Percentiles rank a stretch among this genome's conserved stretches.
Evolutionary conservation across 495 filamentous ascomycete genomes (phyloP).

Genomic region (Gamarada debralockiae): DNA sequence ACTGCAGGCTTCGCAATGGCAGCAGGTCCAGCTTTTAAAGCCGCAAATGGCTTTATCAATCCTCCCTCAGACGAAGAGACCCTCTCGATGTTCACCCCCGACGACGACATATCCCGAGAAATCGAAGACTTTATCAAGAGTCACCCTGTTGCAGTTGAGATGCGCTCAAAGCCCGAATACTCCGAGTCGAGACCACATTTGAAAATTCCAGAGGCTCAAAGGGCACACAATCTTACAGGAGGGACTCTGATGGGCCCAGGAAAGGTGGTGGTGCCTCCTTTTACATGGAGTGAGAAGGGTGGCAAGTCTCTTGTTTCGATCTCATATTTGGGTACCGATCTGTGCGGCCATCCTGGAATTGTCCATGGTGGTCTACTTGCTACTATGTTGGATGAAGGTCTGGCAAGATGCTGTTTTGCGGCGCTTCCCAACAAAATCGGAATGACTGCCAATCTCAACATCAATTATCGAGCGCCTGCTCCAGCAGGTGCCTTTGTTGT

Average conservation of each 20-base stretch:
- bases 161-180: conserved; percentile 66
- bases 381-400: conserved; percentile 86
- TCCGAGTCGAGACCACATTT: conserved; percentile 81
- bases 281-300: conserved; percentile 64
- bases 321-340: conserved; percentile 71
- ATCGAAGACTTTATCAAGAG: conserved; percentile 69
- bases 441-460: conserved; percentile 85
- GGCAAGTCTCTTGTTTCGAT: conserved; percentile 73
- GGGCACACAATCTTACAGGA: conserved; percentile 72
- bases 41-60: conserved; percentile 41
- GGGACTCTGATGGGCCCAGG: conserved; percentile 74
- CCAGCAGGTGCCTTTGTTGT: conserved; percentile 75
- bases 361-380: conserved; percentile 90
- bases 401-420: conserved; percentile 87
- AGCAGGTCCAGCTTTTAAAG: conserved; percentile 40
- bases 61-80: conserved; percentile 69
- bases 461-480: conserved; percentile 82
- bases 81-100: conserved; percentile 59
- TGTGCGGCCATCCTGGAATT: conserved; percentile 91
- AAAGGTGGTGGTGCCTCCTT: conserved; percentile 78
- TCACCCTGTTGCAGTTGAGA: conserved; percentile 63
- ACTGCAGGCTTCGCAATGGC: conserved; percentile 52
- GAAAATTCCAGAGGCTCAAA: conserved; percentile 67
- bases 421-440: conserved; percentile 85
- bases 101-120: conserved; percentile 53